Evolutionary conservation across 768 basidiomycete genomes (phyloP).

Genomic region (Artomyces pyxidatus): DNA sequence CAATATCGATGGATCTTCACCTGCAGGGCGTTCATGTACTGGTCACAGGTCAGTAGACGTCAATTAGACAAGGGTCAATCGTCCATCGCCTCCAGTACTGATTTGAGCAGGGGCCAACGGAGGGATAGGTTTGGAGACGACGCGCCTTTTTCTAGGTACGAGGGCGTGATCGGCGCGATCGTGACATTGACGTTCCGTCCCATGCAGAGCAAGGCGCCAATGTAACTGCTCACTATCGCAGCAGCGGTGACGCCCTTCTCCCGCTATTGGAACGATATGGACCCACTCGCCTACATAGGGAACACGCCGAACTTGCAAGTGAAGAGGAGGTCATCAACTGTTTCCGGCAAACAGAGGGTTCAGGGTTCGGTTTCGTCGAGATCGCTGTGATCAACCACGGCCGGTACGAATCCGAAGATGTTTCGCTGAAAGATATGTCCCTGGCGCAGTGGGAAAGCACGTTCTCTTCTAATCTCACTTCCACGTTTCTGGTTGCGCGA

Average conservation of each 20-base stretch:
- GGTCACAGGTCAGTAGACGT: not conserved
- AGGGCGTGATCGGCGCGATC: not conserved
- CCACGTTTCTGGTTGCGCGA: constrained; percentile 57
- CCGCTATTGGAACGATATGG: constrained; percentile 32
- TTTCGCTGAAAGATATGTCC: constrained; percentile 47
- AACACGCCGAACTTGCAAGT: constrained; percentile 51
- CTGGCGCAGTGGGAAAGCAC: constrained; percentile 59
- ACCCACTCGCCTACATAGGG: constrained; percentile 20
- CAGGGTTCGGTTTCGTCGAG: constrained; percentile 36
- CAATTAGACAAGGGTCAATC: too few relatives aligned
- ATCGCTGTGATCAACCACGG: constrained; percentile 58
- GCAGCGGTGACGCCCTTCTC: constrained; percentile 35
- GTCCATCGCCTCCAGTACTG: too few relatives aligned
- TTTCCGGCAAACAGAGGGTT: constrained; percentile 31
- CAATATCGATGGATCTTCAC: not conserved
- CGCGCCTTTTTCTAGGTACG: constrained; percentile 45
- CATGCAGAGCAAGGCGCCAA: constrained; percentile 56
- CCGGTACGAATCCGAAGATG: constrained; percentile 36
- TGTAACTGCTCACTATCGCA: constrained; percentile 68
- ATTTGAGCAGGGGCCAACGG: constrained; percentile 64
- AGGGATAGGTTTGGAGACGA: constrained; percentile 63
- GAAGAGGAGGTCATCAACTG: constrained; percentile 46
- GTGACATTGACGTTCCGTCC: not conserved
- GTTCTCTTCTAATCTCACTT: constrained; percentile 55
- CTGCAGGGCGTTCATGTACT: constrained; percentile 1